Percentiles rank a stretch among this genome's conserved stretches.
Evolutionary conservation across 1,284 basidiomycete genomes (phyloP).

Genomic region (Sporisorium exsertum): DNA sequence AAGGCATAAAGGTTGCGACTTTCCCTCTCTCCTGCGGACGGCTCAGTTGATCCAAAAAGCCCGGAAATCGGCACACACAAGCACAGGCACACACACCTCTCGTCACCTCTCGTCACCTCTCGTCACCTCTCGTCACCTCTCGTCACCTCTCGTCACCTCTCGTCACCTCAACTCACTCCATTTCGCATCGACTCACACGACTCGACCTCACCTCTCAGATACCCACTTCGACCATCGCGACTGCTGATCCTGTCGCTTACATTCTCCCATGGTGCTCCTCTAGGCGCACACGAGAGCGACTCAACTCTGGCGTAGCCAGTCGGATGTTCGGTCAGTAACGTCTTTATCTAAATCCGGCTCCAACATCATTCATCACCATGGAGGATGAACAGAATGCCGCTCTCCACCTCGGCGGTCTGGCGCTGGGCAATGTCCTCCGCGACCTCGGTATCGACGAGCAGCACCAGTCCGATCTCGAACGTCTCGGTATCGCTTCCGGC

Average conservation of each 20-base stretch:
- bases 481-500: conserved; percentile 50
- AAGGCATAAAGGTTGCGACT: conserved; percentile 15
- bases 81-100: too few relatives aligned
- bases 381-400: conserved; percentile 65
- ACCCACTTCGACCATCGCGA: neutral
- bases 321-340: neutral
- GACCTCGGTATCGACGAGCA: conserved; percentile 65
- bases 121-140: too few relatives aligned
- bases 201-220: neutral
- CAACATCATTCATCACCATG: conserved; percentile 31
- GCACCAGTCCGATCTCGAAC: conserved; percentile 47
- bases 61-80: conserved; percentile 11
- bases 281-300: conserved; percentile 4
- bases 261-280: conserved; percentile 7
- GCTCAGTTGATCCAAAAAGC: neutral
- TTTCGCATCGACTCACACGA: neutral
- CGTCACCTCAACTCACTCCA: neutral
- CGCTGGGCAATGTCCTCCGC: conserved; percentile 65
- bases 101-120: neutral
- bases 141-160: too few relatives aligned
- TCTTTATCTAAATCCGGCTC: neutral
- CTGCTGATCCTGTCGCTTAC: neutral
- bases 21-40: neutral
- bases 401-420: conserved; percentile 64
- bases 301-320: conserved; percentile 28